These are phyloP conservation scores for Entomophthora muscae DNA, from an alignment of 371 early-diverging fungal genomes.

Conservation along the genomic window DNA sequence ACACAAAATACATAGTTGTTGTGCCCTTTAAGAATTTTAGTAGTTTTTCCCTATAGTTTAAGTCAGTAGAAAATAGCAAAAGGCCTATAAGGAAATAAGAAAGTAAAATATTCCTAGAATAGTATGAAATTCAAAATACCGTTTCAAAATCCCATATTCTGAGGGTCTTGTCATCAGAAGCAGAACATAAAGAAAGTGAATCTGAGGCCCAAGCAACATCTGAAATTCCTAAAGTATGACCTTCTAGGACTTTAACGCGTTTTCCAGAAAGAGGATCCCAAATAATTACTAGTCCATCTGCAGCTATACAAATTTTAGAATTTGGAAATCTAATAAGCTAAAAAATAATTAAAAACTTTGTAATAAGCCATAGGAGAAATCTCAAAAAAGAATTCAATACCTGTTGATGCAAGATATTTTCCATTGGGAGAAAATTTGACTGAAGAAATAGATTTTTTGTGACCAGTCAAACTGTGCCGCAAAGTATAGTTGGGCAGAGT, in stretches of 20 bases:
- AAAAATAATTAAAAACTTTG: neutral
- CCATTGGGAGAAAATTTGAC: constrained; percentile 97
- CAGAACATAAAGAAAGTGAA: constrained; percentile 71
- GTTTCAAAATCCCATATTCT: constrained; percentile 72
- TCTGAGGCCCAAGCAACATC: constrained; percentile 93
- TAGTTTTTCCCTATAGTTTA: constrained; percentile 33
- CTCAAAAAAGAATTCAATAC: no score
- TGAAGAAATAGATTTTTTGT: constrained; percentile 83
- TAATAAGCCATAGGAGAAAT: no score
- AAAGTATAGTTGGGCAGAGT: constrained; percentile 61
- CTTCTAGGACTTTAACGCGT: constrained; percentile 68
- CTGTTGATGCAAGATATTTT: constrained; percentile 83
- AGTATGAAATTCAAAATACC: constrained; percentile 21
- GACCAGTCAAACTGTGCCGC: constrained; percentile 78
- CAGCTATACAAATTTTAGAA: constrained; percentile 25
- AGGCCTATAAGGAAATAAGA: neutral
- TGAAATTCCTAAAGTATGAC: constrained; percentile 88
- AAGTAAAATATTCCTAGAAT: neutral
- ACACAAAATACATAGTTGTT: constrained; percentile 94
- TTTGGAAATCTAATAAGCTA: neutral
- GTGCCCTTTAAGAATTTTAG: constrained; percentile 75
- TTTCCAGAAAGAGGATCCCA: constrained; percentile 82
- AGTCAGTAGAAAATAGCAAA: neutral
- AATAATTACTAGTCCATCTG: constrained; percentile 81
- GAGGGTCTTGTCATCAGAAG: constrained; percentile 87